These are phyloP conservation scores for Obelidium mucronatum DNA, from an alignment of 192 early-diverging fungal genomes.

Conservation along the genomic window DNA sequence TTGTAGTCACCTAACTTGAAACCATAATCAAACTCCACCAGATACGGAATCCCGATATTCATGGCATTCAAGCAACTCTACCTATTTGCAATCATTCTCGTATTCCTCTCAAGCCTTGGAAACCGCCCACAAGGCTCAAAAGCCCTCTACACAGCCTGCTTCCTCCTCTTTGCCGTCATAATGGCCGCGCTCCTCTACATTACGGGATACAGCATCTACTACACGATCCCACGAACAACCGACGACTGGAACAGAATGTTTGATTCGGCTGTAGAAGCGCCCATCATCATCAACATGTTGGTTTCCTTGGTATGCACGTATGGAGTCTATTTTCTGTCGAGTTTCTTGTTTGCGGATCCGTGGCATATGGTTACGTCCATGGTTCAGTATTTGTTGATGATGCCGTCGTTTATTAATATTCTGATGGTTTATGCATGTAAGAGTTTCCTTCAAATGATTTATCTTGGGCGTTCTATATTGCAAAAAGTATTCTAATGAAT, in stretches of 20 bases:
- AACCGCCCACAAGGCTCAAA: conserved; percentile 62
- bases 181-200: conserved; percentile 58
- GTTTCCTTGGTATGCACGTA: conserved; percentile 55
- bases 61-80: conserved; percentile 49
- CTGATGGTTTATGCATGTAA: conserved; percentile 64
- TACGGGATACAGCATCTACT: conserved; percentile 45
- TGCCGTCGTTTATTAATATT: conserved; percentile 59
- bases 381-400: conserved; percentile 54
- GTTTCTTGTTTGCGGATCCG: conserved; percentile 56
- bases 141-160: conserved; percentile 50
- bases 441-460: conserved; percentile 40
- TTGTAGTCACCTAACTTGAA: too few species aligned
- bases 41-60: conserved; percentile 39
- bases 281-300: conserved; percentile 47
- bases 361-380: conserved; percentile 63
- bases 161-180: conserved; percentile 56
- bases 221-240: conserved; percentile 21
- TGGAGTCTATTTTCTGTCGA: conserved; percentile 58
- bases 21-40: too few species aligned
- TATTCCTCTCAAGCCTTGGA: conserved; percentile 59
- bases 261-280: conserved; percentile 18
- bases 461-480: neutral
- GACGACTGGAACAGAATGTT: conserved; percentile 26
- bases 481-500: neutral
- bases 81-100: conserved; percentile 50